Conservation (phyloP, 805 yeast species). For the Teunomyces kruisii region DNA sequence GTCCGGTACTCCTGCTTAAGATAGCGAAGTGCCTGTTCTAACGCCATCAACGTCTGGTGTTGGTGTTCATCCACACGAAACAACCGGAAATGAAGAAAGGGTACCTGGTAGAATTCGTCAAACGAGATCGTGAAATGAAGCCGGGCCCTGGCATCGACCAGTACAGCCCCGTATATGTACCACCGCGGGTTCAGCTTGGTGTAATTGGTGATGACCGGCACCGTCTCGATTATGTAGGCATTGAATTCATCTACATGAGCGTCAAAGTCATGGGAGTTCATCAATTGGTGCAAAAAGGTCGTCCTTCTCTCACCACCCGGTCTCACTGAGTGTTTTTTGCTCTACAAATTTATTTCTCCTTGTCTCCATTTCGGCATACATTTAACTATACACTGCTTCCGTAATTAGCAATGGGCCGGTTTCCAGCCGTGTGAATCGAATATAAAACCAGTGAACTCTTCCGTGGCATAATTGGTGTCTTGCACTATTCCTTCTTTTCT, state of each 20-base stretch:
- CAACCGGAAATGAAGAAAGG: constrained; percentile 27
- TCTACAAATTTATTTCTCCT: neutral
- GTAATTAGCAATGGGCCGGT: neutral
- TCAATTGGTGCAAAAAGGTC: too few species aligned
- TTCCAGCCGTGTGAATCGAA: neutral
- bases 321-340: too few species aligned
- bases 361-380: neutral
- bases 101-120: constrained; percentile 30
- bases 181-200: neutral
- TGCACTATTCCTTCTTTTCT: neutral
- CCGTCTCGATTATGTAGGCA: neutral
- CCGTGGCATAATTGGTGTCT: neutral
- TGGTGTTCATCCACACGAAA: neutral
- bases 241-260: neutral
- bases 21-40: neutral
- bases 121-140: constrained; percentile 23
- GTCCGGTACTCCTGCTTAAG: neutral
- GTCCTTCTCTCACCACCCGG: too few species aligned
- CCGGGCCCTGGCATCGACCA: neutral
- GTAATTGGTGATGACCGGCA: constrained; percentile 9
- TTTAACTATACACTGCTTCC: neutral
- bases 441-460: neutral
- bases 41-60: neutral
- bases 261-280: neutral
- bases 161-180: neutral